Percentiles rank a stretch among this genome's conserved stretches.
Conservation (phyloP, 768 basidiomycete species). For the Tricholoma sp. region DNA sequence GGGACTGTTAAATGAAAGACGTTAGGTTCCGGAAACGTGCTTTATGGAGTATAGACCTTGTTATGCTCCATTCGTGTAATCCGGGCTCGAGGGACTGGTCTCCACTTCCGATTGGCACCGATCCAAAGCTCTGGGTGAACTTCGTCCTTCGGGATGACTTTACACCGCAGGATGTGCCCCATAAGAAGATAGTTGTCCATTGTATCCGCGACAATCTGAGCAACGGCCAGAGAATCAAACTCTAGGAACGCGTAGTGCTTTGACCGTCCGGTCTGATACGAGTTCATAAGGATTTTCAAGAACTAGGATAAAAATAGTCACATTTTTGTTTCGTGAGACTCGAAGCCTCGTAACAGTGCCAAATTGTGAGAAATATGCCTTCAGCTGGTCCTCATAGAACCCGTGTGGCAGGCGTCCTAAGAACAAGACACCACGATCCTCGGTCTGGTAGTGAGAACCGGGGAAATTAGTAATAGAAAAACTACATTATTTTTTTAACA, state of each 20-base stretch:
- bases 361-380: slow-evolving; percentile 92
- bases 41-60: slow-evolving; percentile 46
- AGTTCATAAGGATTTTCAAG: neutral
- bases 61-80: slow-evolving; percentile 73
- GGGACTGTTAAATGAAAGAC: slow-evolving; percentile 39
- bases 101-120: slow-evolving; percentile 94
- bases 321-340: slow-evolving; percentile 92
- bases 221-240: slow-evolving; percentile 84
- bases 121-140: slow-evolving; percentile 95
- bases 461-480: neutral
- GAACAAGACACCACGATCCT: slow-evolving; percentile 80
- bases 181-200: slow-evolving; percentile 98
- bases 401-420: slow-evolving; percentile 93
- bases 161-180: slow-evolving; percentile 91
- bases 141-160: slow-evolving; percentile 82
- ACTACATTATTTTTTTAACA: slow-evolving; percentile 19
- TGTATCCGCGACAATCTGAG: slow-evolving; percentile 93
- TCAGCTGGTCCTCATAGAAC: slow-evolving; percentile 94
- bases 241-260: slow-evolving; percentile 98
- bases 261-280: slow-evolving; percentile 78
- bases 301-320: slow-evolving; percentile 17
- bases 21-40: neutral
- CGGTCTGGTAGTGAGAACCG: slow-evolving; percentile 25
- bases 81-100: slow-evolving; percentile 66
- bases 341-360: slow-evolving; percentile 85